A percentile compares a stretch with the other conserved stretches of the same genome.
These are phyloP conservation scores for Flaveria linearis DNA, from an alignment of 129 eudicot genomes.

Conservation along the genomic window DNA sequence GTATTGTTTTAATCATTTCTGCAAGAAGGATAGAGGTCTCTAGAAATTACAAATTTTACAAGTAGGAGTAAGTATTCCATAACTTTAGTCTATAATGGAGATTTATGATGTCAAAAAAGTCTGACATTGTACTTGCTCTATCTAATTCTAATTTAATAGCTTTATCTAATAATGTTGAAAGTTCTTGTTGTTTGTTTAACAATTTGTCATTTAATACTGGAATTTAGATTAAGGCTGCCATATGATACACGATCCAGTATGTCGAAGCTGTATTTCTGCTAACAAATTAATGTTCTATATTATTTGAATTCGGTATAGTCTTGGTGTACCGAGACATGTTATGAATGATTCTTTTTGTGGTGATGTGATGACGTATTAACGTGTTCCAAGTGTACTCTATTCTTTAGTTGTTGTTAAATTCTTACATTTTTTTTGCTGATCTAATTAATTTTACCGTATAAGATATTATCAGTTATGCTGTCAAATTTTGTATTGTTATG, in stretches of 20 bases:
- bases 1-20: neutral
- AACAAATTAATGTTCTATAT: constrained; percentile 3
- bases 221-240: neutral
- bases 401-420: neutral
- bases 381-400: neutral
- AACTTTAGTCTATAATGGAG: neutral
- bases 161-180: neutral
- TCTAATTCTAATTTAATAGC: neutral
- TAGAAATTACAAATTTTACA: neutral
- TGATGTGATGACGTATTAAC: neutral
- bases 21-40: constrained; percentile 1
- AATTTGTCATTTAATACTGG: neutral
- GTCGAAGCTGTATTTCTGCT: constrained; percentile 4
- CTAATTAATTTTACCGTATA: neutral
- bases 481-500: neutral
- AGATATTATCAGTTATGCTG: neutral
- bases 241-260: neutral
- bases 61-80: constrained; percentile 5
- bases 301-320: too few species aligned
- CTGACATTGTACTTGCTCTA: neutral
- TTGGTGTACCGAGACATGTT: neutral
- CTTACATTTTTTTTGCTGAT: neutral
- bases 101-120: neutral
- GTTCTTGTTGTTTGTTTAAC: constrained; percentile 4
- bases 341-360: neutral